Conservation (phyloP, 495 filamentous ascomycete species). For the Daldinia caldariorum region DNA sequence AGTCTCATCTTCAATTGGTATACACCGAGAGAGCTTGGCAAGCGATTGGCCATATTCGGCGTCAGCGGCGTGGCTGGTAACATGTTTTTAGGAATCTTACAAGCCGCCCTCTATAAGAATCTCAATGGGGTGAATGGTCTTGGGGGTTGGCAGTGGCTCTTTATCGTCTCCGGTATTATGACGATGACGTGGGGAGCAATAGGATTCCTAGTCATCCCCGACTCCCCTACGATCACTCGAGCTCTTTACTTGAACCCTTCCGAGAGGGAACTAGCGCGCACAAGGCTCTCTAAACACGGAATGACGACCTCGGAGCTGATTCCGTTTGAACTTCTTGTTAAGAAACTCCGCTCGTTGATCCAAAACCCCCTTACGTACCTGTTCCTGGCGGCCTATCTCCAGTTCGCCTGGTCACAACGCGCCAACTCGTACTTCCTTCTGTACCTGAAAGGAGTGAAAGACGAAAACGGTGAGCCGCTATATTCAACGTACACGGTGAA, state of each 20-base stretch:
- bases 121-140: conserved; percentile 59
- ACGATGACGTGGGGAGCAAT: conserved; percentile 46
- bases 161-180: conserved; percentile 54
- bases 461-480: neutral
- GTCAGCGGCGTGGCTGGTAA: conserved; percentile 40
- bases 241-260: conserved; percentile 22
- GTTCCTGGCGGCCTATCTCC: conserved; percentile 24
- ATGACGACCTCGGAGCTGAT: neutral
- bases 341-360: neutral
- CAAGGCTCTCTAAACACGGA: neutral
- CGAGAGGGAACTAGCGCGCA: conserved; percentile 9
- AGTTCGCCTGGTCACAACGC: conserved; percentile 29
- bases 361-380: conserved; percentile 24
- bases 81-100: conserved; percentile 64
- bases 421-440: conserved; percentile 28
- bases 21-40: conserved; percentile 48
- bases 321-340: neutral
- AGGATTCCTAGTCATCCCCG: conserved; percentile 43
- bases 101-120: conserved; percentile 59
- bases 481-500: neutral
- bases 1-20: conserved; percentile 54
- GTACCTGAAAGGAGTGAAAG: conserved; percentile 14
- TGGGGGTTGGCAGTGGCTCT: conserved; percentile 60
- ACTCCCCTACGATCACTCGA: conserved; percentile 36
- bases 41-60: conserved; percentile 52